Percentiles rank a stretch among this genome's conserved stretches.
These are phyloP conservation scores for Talaromyces wortmannii DNA, from an alignment of 495 filamentous ascomycete species.

Conservation along the genomic window DNA sequence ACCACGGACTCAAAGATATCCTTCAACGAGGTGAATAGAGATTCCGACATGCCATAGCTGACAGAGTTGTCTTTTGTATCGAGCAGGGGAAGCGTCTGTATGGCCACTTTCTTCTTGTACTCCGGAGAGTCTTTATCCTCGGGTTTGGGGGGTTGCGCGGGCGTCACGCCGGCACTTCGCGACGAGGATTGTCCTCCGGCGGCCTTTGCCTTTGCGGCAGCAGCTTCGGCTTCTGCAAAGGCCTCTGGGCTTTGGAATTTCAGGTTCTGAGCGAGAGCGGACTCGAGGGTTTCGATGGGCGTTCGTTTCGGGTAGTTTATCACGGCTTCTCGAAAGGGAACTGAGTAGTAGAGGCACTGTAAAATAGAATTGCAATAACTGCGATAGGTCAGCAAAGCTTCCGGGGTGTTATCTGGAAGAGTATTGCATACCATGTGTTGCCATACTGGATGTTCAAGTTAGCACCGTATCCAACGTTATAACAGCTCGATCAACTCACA, in stretches of 20 bases:
- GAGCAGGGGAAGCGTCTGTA: constrained; percentile 78
- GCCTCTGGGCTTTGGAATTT: constrained; percentile 38
- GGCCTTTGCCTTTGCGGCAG: constrained; percentile 37
- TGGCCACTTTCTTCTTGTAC: constrained; percentile 92
- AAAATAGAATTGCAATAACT: constrained; percentile 98
- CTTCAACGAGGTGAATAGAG: constrained; percentile 87
- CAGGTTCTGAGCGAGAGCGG: constrained; percentile 35
- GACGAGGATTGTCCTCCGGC: constrained; percentile 23
- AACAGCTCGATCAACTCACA: constrained; percentile 44
- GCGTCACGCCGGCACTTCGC: constrained; percentile 41
- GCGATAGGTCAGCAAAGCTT: background rate
- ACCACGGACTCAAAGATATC: constrained; percentile 94
- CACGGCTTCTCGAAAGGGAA: constrained; percentile 90
- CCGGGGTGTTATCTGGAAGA: background rate
- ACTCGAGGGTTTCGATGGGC: constrained; percentile 46
- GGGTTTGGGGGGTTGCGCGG: constrained; percentile 59
- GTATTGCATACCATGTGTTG: constrained; percentile 77
- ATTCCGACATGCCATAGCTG: constrained; percentile 89
- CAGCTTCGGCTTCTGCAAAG: constrained; percentile 32
- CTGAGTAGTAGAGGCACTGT: constrained; percentile 93
- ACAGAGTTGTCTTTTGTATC: constrained; percentile 71
- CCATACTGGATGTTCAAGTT: constrained; percentile 61
- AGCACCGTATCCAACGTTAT: constrained; percentile 1
- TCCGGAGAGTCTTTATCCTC: constrained; percentile 82
- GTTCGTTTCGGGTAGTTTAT: constrained; percentile 77